These are phyloP conservation scores for Phytophthora pini DNA, from an alignment of 352 stramenopile species.

Conservation along the genomic window DNA sequence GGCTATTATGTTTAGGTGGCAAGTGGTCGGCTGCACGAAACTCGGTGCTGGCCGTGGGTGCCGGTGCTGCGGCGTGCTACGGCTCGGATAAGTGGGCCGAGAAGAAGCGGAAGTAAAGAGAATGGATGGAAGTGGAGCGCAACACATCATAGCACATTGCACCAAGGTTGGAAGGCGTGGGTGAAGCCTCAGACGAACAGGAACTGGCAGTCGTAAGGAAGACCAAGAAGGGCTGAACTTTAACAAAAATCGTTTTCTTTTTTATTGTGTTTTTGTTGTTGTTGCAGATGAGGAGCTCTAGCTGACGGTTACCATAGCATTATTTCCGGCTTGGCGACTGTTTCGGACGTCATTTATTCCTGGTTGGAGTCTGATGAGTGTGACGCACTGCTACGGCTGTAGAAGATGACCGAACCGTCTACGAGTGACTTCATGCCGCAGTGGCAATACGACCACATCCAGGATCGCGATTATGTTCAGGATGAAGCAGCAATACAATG, in stretches of 20 bases:
- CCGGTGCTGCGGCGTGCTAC: constrained; percentile 62
- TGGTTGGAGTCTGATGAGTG: constrained; percentile 8
- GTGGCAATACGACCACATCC: constrained; percentile 31
- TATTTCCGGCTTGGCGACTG: constrained; percentile 23
- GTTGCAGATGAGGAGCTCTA: background rate
- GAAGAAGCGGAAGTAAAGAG: constrained; percentile 52
- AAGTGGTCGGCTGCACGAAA: constrained; percentile 71
- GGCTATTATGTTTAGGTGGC: constrained; percentile 44
- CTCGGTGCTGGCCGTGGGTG: constrained; percentile 67
- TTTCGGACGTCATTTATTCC: constrained; percentile 27
- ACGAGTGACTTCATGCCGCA: constrained; percentile 39
- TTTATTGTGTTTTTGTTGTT: constrained; percentile 3
- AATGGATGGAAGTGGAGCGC: constrained; percentile 7
- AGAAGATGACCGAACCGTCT: constrained; percentile 29
- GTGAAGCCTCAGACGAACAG: constrained; percentile 9
- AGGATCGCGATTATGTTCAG: background rate
- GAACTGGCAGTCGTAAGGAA: constrained; percentile 31
- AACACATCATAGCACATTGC: constrained; percentile 30
- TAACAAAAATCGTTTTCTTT: background rate
- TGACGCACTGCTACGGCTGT: background rate
- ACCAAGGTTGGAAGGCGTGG: background rate
- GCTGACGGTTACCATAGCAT: constrained; percentile 1
- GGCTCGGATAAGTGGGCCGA: constrained; percentile 65
- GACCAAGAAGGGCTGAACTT: constrained; percentile 30
- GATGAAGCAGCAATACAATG: constrained; percentile 16